Conservation (phyloP, 2,329 filamentous ascomycete species). For the Taxawa tesnikishii region DNA sequence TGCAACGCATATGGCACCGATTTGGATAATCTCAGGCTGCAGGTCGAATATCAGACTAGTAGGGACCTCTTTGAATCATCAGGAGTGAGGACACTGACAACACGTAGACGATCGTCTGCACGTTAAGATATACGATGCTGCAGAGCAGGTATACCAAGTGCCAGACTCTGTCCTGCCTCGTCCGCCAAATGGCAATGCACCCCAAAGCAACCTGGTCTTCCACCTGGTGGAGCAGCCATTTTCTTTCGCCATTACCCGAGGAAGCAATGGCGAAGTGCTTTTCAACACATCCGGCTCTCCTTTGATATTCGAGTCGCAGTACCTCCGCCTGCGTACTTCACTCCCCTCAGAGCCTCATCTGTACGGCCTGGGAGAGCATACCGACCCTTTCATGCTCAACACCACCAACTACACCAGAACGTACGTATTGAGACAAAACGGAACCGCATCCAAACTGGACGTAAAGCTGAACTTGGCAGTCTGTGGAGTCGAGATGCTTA, state of each 20-base stretch:
- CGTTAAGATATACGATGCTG: slow-evolving; percentile 60
- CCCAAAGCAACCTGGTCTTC: slow-evolving; percentile 40
- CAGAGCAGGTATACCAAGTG: slow-evolving; percentile 61
- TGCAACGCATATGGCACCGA: slow-evolving; percentile 51
- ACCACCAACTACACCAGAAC: slow-evolving; percentile 59
- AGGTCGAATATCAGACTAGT: slow-evolving; percentile 52
- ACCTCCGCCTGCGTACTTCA: slow-evolving; percentile 57
- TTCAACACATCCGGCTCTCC: slow-evolving; percentile 58
- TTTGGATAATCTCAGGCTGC: slow-evolving; percentile 41
- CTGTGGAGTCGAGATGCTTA: slow-evolving; percentile 60
- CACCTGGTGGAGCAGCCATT: slow-evolving; percentile 47
- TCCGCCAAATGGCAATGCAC: slow-evolving; percentile 25
- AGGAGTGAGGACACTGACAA: slow-evolving; percentile 1
- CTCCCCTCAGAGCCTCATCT: slow-evolving; percentile 57
- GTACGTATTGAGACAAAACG: slow-evolving; percentile 2
- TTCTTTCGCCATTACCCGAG: slow-evolving; percentile 52
- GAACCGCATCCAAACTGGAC: too few relatives aligned
- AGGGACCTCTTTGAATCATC: slow-evolving; percentile 11
- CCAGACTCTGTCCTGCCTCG: slow-evolving; percentile 56
- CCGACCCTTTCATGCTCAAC: slow-evolving; percentile 46
- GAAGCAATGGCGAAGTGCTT: slow-evolving; percentile 46
- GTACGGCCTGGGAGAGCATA: slow-evolving; percentile 71
- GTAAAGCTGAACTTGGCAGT: too few relatives aligned
- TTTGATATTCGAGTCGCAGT: slow-evolving; percentile 68
- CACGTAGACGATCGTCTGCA: slow-evolving; percentile 44